A percentile compares a stretch with the other conserved stretches of the same genome.
Conservation (phyloP, 179 eudicot genomes). For the Camellia oleifera region DNA sequence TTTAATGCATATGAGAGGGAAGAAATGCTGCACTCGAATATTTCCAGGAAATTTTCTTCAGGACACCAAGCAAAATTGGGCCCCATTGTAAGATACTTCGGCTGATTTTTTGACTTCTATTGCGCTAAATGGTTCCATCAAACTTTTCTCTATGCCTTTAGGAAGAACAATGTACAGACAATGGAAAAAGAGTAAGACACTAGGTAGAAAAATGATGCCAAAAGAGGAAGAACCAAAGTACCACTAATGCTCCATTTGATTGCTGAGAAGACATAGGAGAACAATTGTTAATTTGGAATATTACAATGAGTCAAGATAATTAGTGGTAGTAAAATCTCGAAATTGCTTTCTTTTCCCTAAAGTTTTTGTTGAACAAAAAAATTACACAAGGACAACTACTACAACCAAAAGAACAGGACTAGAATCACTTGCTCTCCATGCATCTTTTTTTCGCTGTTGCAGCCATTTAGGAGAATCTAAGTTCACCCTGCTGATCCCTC, state of each 20-base stretch:
- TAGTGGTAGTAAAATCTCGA: neutral
- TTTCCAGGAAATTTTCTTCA: neutral
- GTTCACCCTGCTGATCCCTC: conserved; percentile 11
- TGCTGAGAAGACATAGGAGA: neutral
- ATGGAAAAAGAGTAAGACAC: neutral
- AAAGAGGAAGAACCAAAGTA: neutral
- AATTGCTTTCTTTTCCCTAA: neutral
- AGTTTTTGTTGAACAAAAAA: neutral
- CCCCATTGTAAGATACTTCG: neutral
- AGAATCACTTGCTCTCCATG: conserved; percentile 2
- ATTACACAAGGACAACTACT: neutral
- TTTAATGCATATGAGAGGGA: neutral
- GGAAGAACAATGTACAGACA: neutral
- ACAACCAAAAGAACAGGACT: neutral
- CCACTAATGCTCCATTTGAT: neutral
- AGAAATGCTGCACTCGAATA: neutral
- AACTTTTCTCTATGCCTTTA: neutral
- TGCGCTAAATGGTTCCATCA: neutral
- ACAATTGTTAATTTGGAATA: neutral
- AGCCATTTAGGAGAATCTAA: neutral
- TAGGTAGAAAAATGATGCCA: neutral
- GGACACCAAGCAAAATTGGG: neutral
- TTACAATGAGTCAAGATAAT: neutral
- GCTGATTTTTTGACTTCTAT: neutral
- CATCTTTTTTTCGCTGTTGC: neutral